Conservation (phyloP, 768 basidiomycete species). For the Lactarius sanguifluus region DNA sequence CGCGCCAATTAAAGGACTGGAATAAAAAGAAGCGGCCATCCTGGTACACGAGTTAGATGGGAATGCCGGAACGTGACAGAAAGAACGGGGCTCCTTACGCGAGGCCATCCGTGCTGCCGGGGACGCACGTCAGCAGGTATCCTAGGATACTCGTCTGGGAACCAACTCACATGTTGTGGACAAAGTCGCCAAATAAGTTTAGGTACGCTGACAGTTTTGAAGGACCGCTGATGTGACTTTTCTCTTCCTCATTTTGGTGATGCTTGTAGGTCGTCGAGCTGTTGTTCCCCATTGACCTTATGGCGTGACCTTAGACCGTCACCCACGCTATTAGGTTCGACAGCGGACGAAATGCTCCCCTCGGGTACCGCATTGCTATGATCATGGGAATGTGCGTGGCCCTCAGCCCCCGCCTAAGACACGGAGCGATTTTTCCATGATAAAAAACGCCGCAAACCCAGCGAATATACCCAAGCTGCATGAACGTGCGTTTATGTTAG, state of each 20-base stretch:
- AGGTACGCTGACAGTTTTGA: conserved; percentile 90
- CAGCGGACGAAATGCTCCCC: conserved; percentile 47
- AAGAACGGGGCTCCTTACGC: conserved; percentile 53
- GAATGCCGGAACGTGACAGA: conserved; percentile 25
- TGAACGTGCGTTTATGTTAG: conserved; percentile 28
- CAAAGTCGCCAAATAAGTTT: conserved; percentile 91
- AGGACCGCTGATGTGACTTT: conserved; percentile 46
- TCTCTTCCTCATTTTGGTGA: conserved; percentile 31
- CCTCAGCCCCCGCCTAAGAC: conserved; percentile 68
- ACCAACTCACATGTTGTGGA: conserved; percentile 79
- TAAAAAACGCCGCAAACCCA: conserved; percentile 88
- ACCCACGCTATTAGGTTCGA: conserved; percentile 40
- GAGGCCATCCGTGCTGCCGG: conserved; percentile 80
- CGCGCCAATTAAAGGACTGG: conserved; percentile 89
- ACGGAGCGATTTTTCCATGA: conserved; percentile 89
- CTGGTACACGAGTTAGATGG: conserved; percentile 39
- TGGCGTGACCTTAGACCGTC: conserved; percentile 47
- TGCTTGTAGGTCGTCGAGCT: conserved; percentile 31
- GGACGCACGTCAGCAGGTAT: conserved; percentile 29
- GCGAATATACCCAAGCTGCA: conserved; percentile 74
- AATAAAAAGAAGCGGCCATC: conserved; percentile 96
- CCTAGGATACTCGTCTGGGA: conserved; percentile 22
- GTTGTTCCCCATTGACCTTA: conserved; percentile 30
- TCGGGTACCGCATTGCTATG: conserved; percentile 34
- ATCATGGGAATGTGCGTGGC: conserved; percentile 62